Percentiles rank a stretch among this genome's conserved stretches.
Conservation (phyloP, 805 yeast genomes). For the Yarrowia deformans region DNA sequence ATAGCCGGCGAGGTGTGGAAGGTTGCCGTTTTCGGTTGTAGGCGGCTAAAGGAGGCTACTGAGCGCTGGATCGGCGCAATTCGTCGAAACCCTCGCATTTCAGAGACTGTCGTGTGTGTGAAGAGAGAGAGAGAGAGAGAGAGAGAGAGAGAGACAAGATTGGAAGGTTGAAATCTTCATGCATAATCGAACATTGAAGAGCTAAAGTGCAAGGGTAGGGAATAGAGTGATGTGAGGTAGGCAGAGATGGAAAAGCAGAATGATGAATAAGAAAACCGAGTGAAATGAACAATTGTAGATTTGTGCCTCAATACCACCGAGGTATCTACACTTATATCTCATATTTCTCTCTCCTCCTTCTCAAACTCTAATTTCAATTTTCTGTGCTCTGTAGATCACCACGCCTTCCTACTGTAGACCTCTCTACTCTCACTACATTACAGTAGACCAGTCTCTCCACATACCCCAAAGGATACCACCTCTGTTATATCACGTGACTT, state of each 20-base stretch:
- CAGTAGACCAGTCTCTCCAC: no score
- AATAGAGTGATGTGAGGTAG: no score
- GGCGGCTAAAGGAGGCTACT: neutral
- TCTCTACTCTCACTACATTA: no score
- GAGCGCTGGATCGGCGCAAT: neutral
- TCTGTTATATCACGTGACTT: neutral
- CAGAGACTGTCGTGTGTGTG: neutral
- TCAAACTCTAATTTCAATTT: slow-evolving; percentile 9
- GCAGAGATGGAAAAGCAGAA: no score
- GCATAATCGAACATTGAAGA: neutral
- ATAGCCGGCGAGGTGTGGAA: neutral
- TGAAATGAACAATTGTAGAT: no score
- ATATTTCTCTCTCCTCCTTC: neutral
- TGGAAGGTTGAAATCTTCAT: slow-evolving; percentile 14
- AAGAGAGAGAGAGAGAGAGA: no score
- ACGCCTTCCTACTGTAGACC: neutral
- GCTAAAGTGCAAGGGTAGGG: neutral
- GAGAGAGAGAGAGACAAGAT: slow-evolving; percentile 1
- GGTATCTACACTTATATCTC: neutral
- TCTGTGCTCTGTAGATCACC: neutral
- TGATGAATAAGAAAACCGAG: no score
- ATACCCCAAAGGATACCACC: neutral
- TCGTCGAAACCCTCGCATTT: neutral
- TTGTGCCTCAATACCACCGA: no score
- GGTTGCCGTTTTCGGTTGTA: neutral